Evolutionary conservation across 176 grass and related monocot species (phyloP).

Genomic region (Carex scoparia): DNA sequence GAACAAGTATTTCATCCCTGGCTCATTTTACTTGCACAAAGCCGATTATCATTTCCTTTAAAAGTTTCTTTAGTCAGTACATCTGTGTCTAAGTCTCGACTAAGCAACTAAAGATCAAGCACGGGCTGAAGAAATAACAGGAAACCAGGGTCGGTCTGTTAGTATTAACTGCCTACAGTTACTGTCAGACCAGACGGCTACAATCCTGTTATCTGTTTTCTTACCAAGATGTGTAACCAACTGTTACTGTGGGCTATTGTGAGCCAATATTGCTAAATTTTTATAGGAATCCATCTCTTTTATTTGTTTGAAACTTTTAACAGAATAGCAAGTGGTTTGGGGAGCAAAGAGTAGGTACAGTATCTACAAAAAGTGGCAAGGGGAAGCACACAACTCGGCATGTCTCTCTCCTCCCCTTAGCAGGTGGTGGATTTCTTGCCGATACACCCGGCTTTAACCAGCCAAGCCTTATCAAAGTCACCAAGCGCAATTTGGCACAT

Average conservation of each 20-base stretch:
- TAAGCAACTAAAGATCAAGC: slow-evolving; percentile 1
- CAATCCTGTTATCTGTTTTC: neutral
- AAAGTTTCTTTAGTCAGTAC: neutral
- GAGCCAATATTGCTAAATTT: neutral
- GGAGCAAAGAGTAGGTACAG: slow-evolving; percentile 85
- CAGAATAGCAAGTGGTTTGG: slow-evolving; percentile 96
- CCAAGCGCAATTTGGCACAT: slow-evolving; percentile 63
- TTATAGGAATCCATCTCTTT: neutral
- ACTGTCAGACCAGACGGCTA: neutral
- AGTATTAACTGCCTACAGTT: neutral
- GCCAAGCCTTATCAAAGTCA: slow-evolving; percentile 89
- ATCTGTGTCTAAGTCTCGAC: neutral
- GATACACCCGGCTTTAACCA: slow-evolving; percentile 99
- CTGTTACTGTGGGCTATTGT: neutral
- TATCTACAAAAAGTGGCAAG: slow-evolving; percentile 91
- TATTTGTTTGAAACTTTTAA: slow-evolving; percentile 16
- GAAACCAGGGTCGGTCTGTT: neutral
- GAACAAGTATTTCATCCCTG: slow-evolving; percentile 48
- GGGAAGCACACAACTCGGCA: slow-evolving; percentile 94
- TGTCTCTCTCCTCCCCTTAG: slow-evolving; percentile 85
- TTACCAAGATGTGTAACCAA: neutral
- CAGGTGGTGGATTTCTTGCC: slow-evolving; percentile 73
- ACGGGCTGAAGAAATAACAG: neutral
- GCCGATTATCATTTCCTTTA: neutral
- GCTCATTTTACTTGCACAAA: neutral